These are phyloP conservation scores for Colletotrichum sp. DNA, from an alignment of 2,329 filamentous ascomycete genomes.

Conservation along the genomic window DNA sequence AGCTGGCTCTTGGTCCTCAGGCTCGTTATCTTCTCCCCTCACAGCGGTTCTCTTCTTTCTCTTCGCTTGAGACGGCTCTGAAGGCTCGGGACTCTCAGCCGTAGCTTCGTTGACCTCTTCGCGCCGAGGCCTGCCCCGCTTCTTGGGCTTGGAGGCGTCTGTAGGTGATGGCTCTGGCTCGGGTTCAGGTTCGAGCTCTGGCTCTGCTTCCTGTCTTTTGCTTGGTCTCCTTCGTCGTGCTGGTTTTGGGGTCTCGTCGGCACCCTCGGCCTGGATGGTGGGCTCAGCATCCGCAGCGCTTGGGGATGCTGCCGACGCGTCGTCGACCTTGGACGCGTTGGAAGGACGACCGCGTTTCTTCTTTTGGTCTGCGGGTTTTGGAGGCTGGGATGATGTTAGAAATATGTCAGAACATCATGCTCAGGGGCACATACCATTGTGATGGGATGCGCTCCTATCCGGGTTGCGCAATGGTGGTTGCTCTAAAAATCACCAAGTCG, in stretches of 20 bases:
- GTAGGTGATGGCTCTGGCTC: background rate
- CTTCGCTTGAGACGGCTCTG: background rate
- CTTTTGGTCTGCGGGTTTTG: conserved; percentile 33
- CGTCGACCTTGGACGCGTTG: conserved; percentile 42
- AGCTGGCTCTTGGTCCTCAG: background rate
- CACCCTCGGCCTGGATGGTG: conserved; percentile 24
- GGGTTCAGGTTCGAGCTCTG: background rate
- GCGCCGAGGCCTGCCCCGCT: conserved; percentile 4
- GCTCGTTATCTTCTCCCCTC: background rate
- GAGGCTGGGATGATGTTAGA: conserved; percentile 1
- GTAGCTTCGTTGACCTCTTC: background rate
- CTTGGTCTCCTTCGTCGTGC: conserved; percentile 32
- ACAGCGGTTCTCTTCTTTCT: background rate
- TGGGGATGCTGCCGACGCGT: conserved; percentile 29
- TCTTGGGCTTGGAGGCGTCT: background rate
- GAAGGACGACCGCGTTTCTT: conserved; percentile 49
- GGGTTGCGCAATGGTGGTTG: background rate
- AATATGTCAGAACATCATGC: background rate
- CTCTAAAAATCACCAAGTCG: background rate
- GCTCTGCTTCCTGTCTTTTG: background rate
- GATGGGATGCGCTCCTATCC: background rate
- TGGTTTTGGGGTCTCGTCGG: conserved; percentile 12
- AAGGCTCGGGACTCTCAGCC: background rate
- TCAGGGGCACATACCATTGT: conserved; percentile 7
- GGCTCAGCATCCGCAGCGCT: conserved; percentile 18